These are phyloP conservation scores for Calonectria montana DNA, from an alignment of 2,329 filamentous ascomycete species.

Conservation along the genomic window DNA sequence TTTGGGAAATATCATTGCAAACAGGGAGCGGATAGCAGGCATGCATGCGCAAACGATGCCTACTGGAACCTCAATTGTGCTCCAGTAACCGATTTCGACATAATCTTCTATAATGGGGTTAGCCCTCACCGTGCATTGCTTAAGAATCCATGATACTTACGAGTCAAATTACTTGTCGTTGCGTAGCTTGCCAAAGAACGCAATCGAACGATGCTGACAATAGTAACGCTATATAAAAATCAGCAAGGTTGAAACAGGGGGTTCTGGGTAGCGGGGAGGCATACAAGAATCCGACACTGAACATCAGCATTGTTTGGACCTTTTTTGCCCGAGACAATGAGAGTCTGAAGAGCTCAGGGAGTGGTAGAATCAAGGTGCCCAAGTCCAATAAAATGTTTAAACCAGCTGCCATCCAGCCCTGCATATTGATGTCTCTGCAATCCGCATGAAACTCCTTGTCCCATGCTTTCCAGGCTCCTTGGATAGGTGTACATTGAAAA, in stretches of 20 bases:
- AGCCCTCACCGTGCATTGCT: not conserved
- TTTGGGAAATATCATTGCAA: conserved; percentile 30
- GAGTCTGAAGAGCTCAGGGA: conserved; percentile 51
- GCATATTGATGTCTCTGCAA: conserved; percentile 59
- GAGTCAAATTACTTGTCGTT: conserved; percentile 38
- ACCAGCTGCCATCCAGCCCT: conserved; percentile 61
- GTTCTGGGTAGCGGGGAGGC: conserved; percentile 2
- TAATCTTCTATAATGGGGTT: conserved; percentile 36
- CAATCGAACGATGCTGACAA: conserved; percentile 36
- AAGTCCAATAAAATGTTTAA: conserved; percentile 61
- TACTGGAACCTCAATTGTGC: conserved; percentile 44
- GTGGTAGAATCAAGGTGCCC: conserved; percentile 58
- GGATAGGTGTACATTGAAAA: conserved; percentile 61
- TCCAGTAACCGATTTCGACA: conserved; percentile 41
- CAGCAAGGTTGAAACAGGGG: not conserved
- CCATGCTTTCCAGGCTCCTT: conserved; percentile 62
- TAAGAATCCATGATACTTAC: conserved; percentile 10
- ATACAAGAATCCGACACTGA: conserved; percentile 53
- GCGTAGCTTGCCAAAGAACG: conserved; percentile 36
- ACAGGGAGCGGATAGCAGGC: conserved; percentile 37
- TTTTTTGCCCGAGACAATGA: conserved; percentile 55
- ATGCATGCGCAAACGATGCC: conserved; percentile 46
- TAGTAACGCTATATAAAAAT: not conserved
- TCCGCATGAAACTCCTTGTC: conserved; percentile 54
- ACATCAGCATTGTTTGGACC: conserved; percentile 55